phyloP scores from a whole-genome alignment of 306 rosid genomes.

The Luffa acutangula region DNA sequence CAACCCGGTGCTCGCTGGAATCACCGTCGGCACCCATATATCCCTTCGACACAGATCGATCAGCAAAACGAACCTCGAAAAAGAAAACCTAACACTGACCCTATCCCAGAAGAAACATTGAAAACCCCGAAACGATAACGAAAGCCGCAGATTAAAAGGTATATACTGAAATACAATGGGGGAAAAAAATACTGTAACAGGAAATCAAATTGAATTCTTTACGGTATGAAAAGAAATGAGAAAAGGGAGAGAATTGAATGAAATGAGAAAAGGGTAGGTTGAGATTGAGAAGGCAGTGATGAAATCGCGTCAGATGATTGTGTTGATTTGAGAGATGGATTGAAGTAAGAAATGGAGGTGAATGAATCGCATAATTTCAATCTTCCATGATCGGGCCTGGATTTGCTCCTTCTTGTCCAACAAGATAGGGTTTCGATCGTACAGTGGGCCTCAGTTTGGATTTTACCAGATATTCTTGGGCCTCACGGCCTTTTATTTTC shows the following conservation, averaged over 20 bases:
- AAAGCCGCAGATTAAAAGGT: neutral
- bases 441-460: neutral
- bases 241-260: neutral
- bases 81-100: neutral
- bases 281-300: neutral
- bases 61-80: constrained; percentile 2
- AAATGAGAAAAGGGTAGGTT: neutral
- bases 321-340: neutral
- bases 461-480: neutral
- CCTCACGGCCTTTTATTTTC: neutral
- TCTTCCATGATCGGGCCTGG: neutral
- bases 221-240: neutral
- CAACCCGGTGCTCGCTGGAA: constrained; percentile 9
- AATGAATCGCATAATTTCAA: neutral
- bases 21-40: constrained; percentile 14
- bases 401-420: constrained; percentile 2
- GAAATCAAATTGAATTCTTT: neutral
- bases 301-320: neutral
- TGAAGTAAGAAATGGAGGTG: neutral
- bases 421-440: neutral
- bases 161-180: neutral
- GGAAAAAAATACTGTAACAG: neutral
- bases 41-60: neutral
- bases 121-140: constrained; percentile 10
- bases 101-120: constrained; percentile 3